Percentiles rank a stretch among this genome's conserved stretches.
Conservation (phyloP, 768 basidiomycete genomes). For the Amyloporia xantha region DNA sequence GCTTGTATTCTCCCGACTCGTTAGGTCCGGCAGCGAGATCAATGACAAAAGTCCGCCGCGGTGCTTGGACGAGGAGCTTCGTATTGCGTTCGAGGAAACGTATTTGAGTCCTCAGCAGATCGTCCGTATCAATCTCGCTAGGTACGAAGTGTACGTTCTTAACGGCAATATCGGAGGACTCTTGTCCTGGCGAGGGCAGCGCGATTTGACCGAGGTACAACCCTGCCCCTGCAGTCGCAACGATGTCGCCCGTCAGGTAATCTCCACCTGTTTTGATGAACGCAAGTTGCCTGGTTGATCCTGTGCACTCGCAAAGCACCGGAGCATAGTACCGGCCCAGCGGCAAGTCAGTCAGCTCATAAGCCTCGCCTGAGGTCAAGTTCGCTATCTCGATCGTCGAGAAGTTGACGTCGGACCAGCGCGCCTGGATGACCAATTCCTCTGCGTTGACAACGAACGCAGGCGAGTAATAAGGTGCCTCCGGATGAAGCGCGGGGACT, state of each 20-base stretch:
- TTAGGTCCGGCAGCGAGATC: constrained; percentile 43
- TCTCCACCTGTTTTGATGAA: constrained; percentile 61
- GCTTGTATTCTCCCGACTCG: constrained; percentile 40
- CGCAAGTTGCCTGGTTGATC: constrained; percentile 42
- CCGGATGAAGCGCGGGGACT: constrained; percentile 41
- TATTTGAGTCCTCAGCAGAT: constrained; percentile 37
- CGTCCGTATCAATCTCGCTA: constrained; percentile 41
- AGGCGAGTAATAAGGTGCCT: constrained; percentile 55
- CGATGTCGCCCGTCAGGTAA: constrained; percentile 51
- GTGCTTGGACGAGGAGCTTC: constrained; percentile 57
- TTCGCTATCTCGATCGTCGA: constrained; percentile 62
- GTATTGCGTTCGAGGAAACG: constrained; percentile 47
- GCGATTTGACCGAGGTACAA: constrained; percentile 58
- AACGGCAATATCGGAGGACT: constrained; percentile 31
- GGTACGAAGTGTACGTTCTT: constrained; percentile 44
- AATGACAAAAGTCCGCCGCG: constrained; percentile 40
- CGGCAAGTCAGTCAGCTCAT: constrained; percentile 51
- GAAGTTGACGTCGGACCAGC: constrained; percentile 62
- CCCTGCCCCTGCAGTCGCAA: constrained; percentile 58
- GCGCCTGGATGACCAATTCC: constrained; percentile 52
- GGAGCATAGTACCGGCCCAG: constrained; percentile 62
- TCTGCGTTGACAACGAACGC: constrained; percentile 48
- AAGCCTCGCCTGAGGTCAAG: constrained; percentile 33
- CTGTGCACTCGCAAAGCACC: constrained; percentile 41
- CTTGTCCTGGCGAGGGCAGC: constrained; percentile 32